phyloP scores from a whole-genome alignment of 495 filamentous ascomycete genomes.

The Trichoderma orchidacearum region DNA sequence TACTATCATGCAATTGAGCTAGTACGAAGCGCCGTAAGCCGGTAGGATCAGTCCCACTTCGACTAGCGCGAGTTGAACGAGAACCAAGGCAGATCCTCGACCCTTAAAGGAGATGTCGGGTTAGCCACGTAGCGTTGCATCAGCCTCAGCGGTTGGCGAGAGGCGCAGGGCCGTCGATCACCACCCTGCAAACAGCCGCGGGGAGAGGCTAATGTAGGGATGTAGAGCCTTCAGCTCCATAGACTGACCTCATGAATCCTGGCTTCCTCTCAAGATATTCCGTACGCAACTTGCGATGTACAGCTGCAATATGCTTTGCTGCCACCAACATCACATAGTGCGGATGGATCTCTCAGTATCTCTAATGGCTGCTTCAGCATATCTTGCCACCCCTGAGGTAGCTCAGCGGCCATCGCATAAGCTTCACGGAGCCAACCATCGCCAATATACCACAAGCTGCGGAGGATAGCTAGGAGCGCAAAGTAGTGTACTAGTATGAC shows the following conservation, averaged over 20 bases:
- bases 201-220: too few relatives aligned
- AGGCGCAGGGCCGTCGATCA: too few relatives aligned
- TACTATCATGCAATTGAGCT: too few relatives aligned
- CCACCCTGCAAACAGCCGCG: too few relatives aligned
- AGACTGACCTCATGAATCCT: too few relatives aligned
- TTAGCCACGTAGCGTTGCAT: neutral
- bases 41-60: neutral
- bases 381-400: slow-evolving; percentile 22
- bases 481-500: slow-evolving; percentile 27
- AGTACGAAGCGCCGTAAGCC: too few relatives aligned
- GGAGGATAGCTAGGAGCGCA: slow-evolving; percentile 14
- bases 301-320: too few relatives aligned
- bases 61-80: neutral
- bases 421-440: slow-evolving; percentile 11
- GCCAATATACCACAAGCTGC: slow-evolving; percentile 20
- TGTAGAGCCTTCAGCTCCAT: too few relatives aligned
- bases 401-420: slow-evolving; percentile 13
- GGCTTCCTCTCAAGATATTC: too few relatives aligned
- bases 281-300: too few relatives aligned
- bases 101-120: neutral
- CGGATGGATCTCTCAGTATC: neutral
- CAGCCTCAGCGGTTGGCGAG: neutral
- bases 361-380: slow-evolving; percentile 24
- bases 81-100: neutral
- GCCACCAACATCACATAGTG: neutral